A percentile compares a stretch with the other conserved stretches of the same genome.
These are phyloP conservation scores for Tetracladium marchalianum DNA, from an alignment of 495 filamentous ascomycete genomes.

Conservation along the genomic window DNA sequence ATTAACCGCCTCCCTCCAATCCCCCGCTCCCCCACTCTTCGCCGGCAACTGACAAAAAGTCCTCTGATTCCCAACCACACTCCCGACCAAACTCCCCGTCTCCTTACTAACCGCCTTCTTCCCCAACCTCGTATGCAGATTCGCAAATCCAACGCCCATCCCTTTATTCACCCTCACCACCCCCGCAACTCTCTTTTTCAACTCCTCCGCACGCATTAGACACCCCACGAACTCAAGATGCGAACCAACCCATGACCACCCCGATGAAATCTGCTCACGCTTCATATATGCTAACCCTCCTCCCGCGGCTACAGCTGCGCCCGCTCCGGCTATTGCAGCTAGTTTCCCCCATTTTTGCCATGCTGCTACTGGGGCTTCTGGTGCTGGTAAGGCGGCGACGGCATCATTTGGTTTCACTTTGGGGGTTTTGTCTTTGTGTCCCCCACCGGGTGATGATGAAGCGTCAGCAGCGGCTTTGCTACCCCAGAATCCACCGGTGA, in stretches of 20 bases:
- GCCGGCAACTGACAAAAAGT: constrained; percentile 81
- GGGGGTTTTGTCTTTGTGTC: neutral
- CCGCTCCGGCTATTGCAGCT: constrained; percentile 74
- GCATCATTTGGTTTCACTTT: constrained; percentile 13
- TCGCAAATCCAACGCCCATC: constrained; percentile 57
- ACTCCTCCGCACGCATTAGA: constrained; percentile 65
- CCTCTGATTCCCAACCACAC: constrained; percentile 48
- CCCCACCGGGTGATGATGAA: no score
- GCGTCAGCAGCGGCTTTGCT: constrained; percentile 14
- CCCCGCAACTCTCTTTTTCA: constrained; percentile 52
- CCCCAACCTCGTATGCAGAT: constrained; percentile 79
- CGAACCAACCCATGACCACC: constrained; percentile 61
- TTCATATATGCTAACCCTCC: constrained; percentile 81
- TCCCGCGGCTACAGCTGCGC: constrained; percentile 72
- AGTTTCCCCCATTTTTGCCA: constrained; percentile 68
- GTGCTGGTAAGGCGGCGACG: constrained; percentile 29
- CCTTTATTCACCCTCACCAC: constrained; percentile 46
- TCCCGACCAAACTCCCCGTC: constrained; percentile 34
- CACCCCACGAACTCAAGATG: constrained; percentile 96
- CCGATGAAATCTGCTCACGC: constrained; percentile 61
- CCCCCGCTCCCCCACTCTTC: constrained; percentile 32
- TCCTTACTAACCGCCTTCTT: constrained; percentile 35
- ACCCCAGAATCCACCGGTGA: constrained; percentile 25
- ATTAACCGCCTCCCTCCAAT: constrained; percentile 65
- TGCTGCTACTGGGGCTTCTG: constrained; percentile 25